A percentile compares a stretch with the other conserved stretches of the same genome.
Conservation (phyloP, 1,139 yeast species). For the Nadsonia starkeyi-henricii region DNA sequence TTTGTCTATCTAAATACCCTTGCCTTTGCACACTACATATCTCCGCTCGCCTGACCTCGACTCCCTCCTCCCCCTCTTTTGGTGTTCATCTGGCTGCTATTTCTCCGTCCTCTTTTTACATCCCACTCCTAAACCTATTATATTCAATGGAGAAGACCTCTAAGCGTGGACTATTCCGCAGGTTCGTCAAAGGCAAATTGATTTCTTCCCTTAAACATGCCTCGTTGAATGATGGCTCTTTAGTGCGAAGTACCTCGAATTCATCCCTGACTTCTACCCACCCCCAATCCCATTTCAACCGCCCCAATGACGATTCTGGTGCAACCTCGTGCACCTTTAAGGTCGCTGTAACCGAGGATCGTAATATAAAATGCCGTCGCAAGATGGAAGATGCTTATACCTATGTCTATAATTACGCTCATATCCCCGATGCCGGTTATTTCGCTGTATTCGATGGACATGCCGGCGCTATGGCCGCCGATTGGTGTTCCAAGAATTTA, state of each 20-base stretch:
- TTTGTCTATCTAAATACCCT: neutral
- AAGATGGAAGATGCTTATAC: conserved; percentile 97
- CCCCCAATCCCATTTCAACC: neutral
- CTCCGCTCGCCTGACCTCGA: no score
- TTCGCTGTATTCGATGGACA: conserved; percentile 97
- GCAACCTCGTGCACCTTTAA: conserved; percentile 16
- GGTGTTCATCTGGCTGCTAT: no score
- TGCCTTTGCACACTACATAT: no score
- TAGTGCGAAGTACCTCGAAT: neutral
- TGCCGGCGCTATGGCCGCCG: conserved; percentile 87
- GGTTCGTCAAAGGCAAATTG: neutral
- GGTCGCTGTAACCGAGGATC: conserved; percentile 86
- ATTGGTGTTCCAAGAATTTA: conserved; percentile 87
- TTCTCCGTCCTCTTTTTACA: neutral
- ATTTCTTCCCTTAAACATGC: neutral
- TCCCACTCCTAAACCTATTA: neutral
- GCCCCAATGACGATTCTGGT: neutral
- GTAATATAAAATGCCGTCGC: conserved; percentile 64
- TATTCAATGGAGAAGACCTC: neutral
- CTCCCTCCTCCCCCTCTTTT: no score
- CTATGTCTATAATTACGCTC: conserved; percentile 83
- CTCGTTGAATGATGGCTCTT: neutral
- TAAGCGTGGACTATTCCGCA: neutral
- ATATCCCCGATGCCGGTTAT: conserved; percentile 82
- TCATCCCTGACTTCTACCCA: neutral